A percentile compares a stretch with the other conserved stretches of the same genome.
Conservation (phyloP, 2,329 filamentous ascomycete genomes). For the Aspergillus carbonarius region DNA sequence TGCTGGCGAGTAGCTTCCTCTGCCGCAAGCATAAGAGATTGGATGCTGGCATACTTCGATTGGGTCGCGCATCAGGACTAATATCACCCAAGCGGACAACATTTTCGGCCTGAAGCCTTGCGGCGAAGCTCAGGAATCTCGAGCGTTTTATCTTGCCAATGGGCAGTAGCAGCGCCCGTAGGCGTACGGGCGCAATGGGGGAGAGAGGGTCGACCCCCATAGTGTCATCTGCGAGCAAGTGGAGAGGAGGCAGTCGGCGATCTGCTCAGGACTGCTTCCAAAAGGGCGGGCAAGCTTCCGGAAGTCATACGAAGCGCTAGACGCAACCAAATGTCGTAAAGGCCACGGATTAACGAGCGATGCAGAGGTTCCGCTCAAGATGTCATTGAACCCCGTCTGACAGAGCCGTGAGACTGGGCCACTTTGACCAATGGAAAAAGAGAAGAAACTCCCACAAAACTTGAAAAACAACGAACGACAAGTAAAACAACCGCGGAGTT, state of each 20-base stretch:
- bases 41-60: conserved; percentile 67
- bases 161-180: conserved; percentile 83
- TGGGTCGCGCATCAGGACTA: conserved; percentile 77
- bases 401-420: background rate
- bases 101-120: conserved; percentile 74
- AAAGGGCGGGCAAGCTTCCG: conserved; percentile 20
- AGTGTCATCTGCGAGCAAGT: conserved; percentile 50
- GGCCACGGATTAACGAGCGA: background rate
- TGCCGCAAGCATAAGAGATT: background rate
- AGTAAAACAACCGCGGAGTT: background rate
- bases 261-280: conserved; percentile 37
- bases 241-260: conserved; percentile 33
- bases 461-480: background rate
- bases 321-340: background rate
- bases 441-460: background rate
- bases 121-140: conserved; percentile 75
- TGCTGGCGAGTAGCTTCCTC: background rate
- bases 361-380: background rate
- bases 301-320: conserved; percentile 23
- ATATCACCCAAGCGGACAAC: conserved; percentile 83
- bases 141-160: conserved; percentile 81
- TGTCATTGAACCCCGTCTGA: background rate
- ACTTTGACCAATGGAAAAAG: background rate
- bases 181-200: conserved; percentile 85
- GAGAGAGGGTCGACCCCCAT: conserved; percentile 90